Percentiles rank a stretch among this genome's conserved stretches.
Evolutionary conservation across 805 yeast species (phyloP).

Genomic region (Clavispora phyllophila): DNA sequence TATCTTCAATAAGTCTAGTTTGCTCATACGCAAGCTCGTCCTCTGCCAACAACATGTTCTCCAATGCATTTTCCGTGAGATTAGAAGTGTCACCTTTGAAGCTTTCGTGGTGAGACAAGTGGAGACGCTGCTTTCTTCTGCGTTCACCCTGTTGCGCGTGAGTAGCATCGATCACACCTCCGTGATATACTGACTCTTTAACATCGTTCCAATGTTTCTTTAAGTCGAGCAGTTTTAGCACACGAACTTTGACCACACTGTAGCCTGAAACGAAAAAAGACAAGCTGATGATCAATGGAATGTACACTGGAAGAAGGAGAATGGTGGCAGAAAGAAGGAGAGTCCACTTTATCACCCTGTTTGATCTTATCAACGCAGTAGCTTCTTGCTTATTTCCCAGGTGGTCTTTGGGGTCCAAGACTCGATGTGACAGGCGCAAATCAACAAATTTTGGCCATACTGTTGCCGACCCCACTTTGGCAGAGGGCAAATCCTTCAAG

Average conservation of each 20-base stretch:
- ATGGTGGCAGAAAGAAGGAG: slow-evolving; percentile 21
- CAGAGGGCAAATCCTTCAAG: slow-evolving; percentile 41
- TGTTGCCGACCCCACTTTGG: slow-evolving; percentile 30
- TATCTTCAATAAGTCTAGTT: slow-evolving; percentile 10
- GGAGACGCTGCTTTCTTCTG: slow-evolving; percentile 23
- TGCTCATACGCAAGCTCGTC: slow-evolving; percentile 19
- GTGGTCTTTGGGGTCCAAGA: slow-evolving; percentile 8
- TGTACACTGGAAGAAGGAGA: slow-evolving; percentile 44
- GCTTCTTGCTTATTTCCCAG: slow-evolving; percentile 33
- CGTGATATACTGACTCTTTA: slow-evolving; percentile 26
- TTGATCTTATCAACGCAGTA: slow-evolving; percentile 30
- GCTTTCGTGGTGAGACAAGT: slow-evolving; percentile 26
- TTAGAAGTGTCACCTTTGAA: slow-evolving; percentile 40
- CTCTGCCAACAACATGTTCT: slow-evolving; percentile 33
- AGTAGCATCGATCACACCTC: slow-evolving; percentile 23
- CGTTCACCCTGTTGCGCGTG: slow-evolving; percentile 29
- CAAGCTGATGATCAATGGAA: slow-evolving; percentile 40
- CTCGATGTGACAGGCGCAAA: slow-evolving; percentile 27
- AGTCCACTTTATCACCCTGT: slow-evolving; percentile 19
- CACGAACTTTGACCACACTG: slow-evolving; percentile 33
- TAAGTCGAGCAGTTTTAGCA: slow-evolving; percentile 20
- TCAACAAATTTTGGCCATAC: slow-evolving; percentile 52
- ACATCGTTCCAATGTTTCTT: slow-evolving; percentile 32
- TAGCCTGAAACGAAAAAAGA: slow-evolving; percentile 34
- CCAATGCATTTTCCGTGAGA: slow-evolving; percentile 32